Base-by-base conservation (phyloP, 2,329 filamentous ascomycete genomes). In the Ambrosiella beaveri region DNA sequence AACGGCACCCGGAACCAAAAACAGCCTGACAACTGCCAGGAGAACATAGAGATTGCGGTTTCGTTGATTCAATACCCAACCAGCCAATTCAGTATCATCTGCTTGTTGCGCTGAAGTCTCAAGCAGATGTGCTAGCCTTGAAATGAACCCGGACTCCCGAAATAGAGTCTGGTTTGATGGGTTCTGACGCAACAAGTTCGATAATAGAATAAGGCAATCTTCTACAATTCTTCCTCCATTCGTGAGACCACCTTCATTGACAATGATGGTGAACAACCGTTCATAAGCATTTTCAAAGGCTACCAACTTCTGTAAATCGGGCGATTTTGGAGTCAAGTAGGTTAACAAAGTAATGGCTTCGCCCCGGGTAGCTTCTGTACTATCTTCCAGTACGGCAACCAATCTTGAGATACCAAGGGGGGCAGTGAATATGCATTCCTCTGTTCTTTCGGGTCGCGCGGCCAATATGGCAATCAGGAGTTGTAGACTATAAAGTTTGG, bases 231-330 rank as follows among this genome's bases (percentile, higher is more conserved):
- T 85, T 47, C 87, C 88, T 13, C 93, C 93, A 64, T 94, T 84
- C 3, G 77, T 77, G 50, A 98, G 73, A 1, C 84, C 85, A 0
- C 93, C 93, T 65, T 98, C 93, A 0, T 77, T 74, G 63, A 84
- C 79, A 57, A 98, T 86, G 57, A 97, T 83, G 50, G 76, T 76
- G 67, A 97, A 96, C 35, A 94, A 74, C 49, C 85, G 82, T 61
- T 93, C 88, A 65, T 96, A 97, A 0, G 90, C 88, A 74, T 88
- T 91, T 65, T 96, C 89, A 64, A 96, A 97, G 0, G 89, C 93
- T 27, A 97, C 90, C 1, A 97, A 77, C 69, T 97, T 97, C 67
- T 97, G 90, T 56, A 98, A 79, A 65, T 97, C 90, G 47, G 84
- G 73, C 7, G 91, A 95, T 0, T 83, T 84, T 37, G 88, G 87